phyloP scores from a whole-genome alignment of 2,329 filamentous ascomycete species.

The Truncatella angustata region DNA sequence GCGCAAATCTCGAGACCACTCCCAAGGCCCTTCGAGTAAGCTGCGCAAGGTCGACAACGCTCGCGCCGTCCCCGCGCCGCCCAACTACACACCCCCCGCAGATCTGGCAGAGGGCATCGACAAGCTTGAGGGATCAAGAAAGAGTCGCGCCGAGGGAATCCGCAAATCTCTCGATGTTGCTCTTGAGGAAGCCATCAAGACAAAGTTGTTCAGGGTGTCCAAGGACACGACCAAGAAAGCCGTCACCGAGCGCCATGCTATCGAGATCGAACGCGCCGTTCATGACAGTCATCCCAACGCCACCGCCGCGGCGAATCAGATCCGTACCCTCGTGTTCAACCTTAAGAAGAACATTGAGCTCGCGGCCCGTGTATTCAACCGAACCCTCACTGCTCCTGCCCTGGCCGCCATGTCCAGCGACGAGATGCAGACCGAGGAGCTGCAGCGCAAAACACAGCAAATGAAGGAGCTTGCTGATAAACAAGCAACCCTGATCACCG shows the following conservation, averaged over 20 bases:
- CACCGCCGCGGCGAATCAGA: slow-evolving; percentile 58
- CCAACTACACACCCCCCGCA: slow-evolving; percentile 46
- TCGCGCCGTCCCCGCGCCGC: slow-evolving; percentile 35
- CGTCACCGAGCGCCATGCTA: slow-evolving; percentile 67
- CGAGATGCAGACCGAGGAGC: slow-evolving; percentile 88
- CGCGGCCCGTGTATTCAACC: slow-evolving; percentile 70
- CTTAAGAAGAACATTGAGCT: slow-evolving; percentile 84
- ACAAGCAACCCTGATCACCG: slow-evolving; percentile 78
- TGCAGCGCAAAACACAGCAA: slow-evolving; percentile 73
- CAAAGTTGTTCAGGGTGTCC: slow-evolving; percentile 60
- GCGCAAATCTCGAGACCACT: slow-evolving; percentile 57
- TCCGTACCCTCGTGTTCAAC: slow-evolving; percentile 79
- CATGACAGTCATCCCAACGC: slow-evolving; percentile 53
- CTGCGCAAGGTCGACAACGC: slow-evolving; percentile 55
- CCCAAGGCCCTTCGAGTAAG: slow-evolving; percentile 47
- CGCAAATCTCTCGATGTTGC: slow-evolving; percentile 67
- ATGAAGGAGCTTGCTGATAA: slow-evolving; percentile 78
- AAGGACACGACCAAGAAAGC: slow-evolving; percentile 62
- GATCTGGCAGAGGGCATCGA: slow-evolving; percentile 51
- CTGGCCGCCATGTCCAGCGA: slow-evolving; percentile 86
- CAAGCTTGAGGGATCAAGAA: slow-evolving; percentile 62
- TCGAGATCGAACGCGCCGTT: slow-evolving; percentile 76
- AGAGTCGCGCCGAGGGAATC: slow-evolving; percentile 67
- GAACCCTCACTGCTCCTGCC: slow-evolving; percentile 68
- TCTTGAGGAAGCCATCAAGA: slow-evolving; percentile 66